Evolutionary conservation across 768 basidiomycete genomes (phyloP), one percentile per base, ranked within the genome.

Genomic region (Macrolepiota dolichaula): DNA sequence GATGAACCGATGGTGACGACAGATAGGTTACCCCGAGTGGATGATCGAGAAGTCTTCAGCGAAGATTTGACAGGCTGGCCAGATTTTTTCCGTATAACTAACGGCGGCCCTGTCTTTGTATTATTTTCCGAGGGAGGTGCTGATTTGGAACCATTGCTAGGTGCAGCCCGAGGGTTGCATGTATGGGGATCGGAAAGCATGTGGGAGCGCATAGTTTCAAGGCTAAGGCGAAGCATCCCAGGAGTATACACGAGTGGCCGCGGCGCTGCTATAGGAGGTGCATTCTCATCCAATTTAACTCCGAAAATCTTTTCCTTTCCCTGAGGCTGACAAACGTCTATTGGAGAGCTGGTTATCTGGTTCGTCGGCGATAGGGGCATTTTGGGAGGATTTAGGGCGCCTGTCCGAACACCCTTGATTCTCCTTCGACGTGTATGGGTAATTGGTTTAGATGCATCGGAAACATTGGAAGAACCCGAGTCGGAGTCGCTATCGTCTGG

Each of bases 21-120:
- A 1, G 82, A 78, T 13, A 89, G 72, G 55, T 66, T 77, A 57
- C 78, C 78, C 57, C 79, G 75, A 52, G 81, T 72, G 56, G 81
- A 71, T 54, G 87, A 81, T 59, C 81, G 79, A 25, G 86, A 80
- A 12, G 84, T 78, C 76, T 97, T 98, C 65, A 98, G 81, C 2
- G 95, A 94, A 2, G 94, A 87, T 73, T 94, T 95, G 69, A 98
- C 85, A 4, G 92, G 86, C 74, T 97, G 92, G 38, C 96, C 96
- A 13, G 92, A 93, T 75, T 97, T 98, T 74, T 98, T 98, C 62
- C 94, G 86, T 36, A 93, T 77, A 50, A 59, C 35, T 55, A 90
- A 76, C 55, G 79, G 75, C 19, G 81, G 70, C 62, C 76, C 72
- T 47, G 70, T 69, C 68, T 24, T 66, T 61, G 29, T 73, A 65